Conservation (phyloP, 2,329 filamentous ascomycete genomes). For the Claviceps capensis region DNA sequence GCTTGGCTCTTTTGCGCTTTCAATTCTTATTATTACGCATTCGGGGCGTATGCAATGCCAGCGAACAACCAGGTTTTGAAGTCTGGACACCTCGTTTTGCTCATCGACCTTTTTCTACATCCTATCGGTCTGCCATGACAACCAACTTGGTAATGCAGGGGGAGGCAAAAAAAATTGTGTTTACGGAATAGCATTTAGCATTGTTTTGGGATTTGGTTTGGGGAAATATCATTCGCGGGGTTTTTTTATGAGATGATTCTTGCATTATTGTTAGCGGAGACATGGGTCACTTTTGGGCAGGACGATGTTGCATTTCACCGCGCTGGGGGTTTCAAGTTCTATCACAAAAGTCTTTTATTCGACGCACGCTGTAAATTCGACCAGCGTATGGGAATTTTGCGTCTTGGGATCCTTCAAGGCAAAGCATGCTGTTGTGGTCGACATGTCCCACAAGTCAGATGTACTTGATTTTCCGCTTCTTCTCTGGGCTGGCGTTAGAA, state of each 20-base stretch:
- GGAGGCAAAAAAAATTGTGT: constrained; percentile 10
- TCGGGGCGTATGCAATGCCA: not conserved
- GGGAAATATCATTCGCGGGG: not conserved
- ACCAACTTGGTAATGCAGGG: constrained; percentile 6
- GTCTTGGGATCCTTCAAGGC: not conserved
- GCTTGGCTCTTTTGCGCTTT: not conserved
- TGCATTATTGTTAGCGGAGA: constrained; percentile 26
- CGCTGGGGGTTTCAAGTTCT: not conserved
- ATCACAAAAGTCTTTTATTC: constrained; percentile 4
- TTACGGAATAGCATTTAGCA: constrained; percentile 14
- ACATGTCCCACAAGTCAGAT: constrained; percentile 9
- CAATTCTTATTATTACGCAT: not conserved
- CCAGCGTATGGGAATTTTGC: not conserved
- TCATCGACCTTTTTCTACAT: not conserved
- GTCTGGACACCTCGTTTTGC: not conserved
- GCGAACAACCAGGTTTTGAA: not conserved
- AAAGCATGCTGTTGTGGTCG: constrained; percentile 1
- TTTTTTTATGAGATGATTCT: constrained; percentile 17
- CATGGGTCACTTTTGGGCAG: constrained; percentile 12
- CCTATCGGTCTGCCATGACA: not conserved
- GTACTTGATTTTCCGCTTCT: constrained; percentile 6
- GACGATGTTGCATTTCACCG: constrained; percentile 7
- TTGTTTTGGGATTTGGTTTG: constrained; percentile 7
- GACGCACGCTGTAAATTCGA: not conserved
- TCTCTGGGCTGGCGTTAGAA: constrained; percentile 9